These are phyloP conservation scores for Parietaria judaica DNA, from an alignment of 306 rosid genomes.

Conservation along the genomic window DNA sequence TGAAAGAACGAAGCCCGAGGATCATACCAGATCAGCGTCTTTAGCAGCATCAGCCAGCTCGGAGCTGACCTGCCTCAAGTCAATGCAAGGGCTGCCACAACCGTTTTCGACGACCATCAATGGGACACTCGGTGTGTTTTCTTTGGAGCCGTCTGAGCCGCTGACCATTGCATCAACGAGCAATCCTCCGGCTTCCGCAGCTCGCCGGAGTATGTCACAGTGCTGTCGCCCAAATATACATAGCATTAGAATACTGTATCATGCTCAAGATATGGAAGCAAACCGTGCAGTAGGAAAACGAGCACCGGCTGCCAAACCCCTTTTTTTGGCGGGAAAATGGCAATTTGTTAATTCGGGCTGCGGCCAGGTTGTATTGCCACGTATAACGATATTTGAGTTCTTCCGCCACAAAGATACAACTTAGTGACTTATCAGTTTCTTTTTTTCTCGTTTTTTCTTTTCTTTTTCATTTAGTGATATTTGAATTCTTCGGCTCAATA, in stretches of 20 bases:
- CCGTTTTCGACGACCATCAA: constrained; percentile 96
- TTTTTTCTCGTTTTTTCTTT: not conserved
- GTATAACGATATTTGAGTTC: not conserved
- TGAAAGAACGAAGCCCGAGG: constrained; percentile 1
- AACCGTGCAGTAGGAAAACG: too few species aligned
- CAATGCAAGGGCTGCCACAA: constrained; percentile 95
- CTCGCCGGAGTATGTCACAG: constrained; percentile 88
- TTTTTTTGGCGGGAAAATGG: too few species aligned
- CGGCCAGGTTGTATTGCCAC: too few species aligned
- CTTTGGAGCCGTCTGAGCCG: constrained; percentile 43
- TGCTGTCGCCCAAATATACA: constrained; percentile 40
- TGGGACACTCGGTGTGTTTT: constrained; percentile 47
- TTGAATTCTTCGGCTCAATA: too few species aligned
- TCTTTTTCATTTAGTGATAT: too few species aligned
- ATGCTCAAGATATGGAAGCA: not conserved
- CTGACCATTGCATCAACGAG: constrained; percentile 91
- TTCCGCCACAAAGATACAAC: not conserved
- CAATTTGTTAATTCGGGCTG: too few species aligned
- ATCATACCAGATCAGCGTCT: constrained; percentile 83
- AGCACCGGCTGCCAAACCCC: too few species aligned
- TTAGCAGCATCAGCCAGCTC: constrained; percentile 92
- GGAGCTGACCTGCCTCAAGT: constrained; percentile 97
- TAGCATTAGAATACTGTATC: not conserved
- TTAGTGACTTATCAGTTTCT: not conserved
- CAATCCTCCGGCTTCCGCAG: constrained; percentile 94